These are phyloP conservation scores for Pseudogymnoascus sp. DNA, from an alignment of 2,329 filamentous ascomycete species.

Conservation along the genomic window DNA sequence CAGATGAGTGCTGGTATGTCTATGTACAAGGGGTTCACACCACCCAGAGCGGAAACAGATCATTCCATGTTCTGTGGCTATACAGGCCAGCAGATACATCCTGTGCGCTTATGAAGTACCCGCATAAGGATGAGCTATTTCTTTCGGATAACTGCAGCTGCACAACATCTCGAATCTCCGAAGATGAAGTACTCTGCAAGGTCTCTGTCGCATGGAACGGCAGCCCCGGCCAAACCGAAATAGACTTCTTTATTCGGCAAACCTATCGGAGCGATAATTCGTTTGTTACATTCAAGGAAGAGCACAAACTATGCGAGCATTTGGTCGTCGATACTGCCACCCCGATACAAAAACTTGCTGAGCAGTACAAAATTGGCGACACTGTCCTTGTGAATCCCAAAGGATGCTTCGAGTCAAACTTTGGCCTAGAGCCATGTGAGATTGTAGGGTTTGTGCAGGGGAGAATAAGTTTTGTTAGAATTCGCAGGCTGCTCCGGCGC, in stretches of 20 bases:
- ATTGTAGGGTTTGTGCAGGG: slow-evolving; percentile 36
- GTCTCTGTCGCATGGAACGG: slow-evolving; percentile 52
- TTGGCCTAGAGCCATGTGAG: slow-evolving; percentile 51
- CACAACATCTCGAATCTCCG: slow-evolving; percentile 35
- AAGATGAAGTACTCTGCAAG: slow-evolving; percentile 48
- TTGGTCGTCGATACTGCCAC: slow-evolving; percentile 17
- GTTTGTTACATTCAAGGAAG: slow-evolving; percentile 50
- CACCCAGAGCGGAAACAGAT: slow-evolving; percentile 28
- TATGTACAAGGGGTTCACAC: slow-evolving; percentile 53
- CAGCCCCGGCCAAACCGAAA: slow-evolving; percentile 31
- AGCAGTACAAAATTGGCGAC: slow-evolving; percentile 44
- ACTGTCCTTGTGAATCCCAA: slow-evolving; percentile 37
- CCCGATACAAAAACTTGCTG: slow-evolving; percentile 13
- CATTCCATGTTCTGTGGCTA: slow-evolving; percentile 64
- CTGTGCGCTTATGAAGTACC: slow-evolving; percentile 60
- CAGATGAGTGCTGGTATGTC: slow-evolving; percentile 57
- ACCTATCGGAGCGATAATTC: slow-evolving; percentile 55
- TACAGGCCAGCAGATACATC: slow-evolving; percentile 65
- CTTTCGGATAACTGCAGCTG: slow-evolving; percentile 72
- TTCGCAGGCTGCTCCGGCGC: slow-evolving; percentile 49
- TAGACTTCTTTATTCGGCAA: slow-evolving; percentile 57
- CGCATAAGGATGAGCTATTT: slow-evolving; percentile 65
- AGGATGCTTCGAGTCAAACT: slow-evolving; percentile 35
- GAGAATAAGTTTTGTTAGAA: slow-evolving; percentile 26
- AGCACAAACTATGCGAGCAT: slow-evolving; percentile 48